Conservation (phyloP, 2,329 filamentous ascomycete genomes). For the Penicillium sp. region DNA sequence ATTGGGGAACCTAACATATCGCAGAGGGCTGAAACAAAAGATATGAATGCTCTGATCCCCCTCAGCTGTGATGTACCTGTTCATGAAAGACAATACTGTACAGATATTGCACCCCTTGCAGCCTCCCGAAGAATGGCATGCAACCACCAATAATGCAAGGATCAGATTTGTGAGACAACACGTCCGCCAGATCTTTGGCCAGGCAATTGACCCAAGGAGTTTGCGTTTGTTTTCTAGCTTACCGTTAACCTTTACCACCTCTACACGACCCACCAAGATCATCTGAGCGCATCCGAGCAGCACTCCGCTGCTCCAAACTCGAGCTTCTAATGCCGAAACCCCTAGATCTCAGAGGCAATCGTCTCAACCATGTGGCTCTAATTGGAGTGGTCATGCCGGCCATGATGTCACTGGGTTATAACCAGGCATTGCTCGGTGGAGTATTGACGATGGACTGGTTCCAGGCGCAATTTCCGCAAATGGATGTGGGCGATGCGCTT, state of each 20-base stretch:
- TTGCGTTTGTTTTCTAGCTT: background rate
- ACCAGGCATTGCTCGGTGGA: conserved; percentile 17
- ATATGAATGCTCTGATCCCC: too few relatives aligned
- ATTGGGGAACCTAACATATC: too few relatives aligned
- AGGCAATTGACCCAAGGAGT: background rate
- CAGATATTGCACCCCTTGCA: background rate
- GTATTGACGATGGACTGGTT: conserved; percentile 16
- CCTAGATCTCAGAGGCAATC: conserved; percentile 15
- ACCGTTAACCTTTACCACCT: background rate
- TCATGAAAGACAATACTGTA: background rate
- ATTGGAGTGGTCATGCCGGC: conserved; percentile 17
- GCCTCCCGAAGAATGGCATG: background rate
- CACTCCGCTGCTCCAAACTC: background rate
- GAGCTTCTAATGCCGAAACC: conserved; percentile 9
- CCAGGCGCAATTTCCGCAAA: conserved; percentile 12
- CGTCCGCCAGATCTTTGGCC: background rate
- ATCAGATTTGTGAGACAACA: background rate
- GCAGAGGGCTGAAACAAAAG: too few relatives aligned
- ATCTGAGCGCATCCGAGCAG: background rate
- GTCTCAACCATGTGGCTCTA: conserved; percentile 13
- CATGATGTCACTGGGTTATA: conserved; percentile 17
- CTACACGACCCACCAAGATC: background rate
- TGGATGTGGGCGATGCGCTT: conserved; percentile 7
- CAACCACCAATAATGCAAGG: conserved; percentile 1
- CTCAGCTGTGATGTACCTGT: background rate